Percentiles rank a stretch among this genome's conserved stretches.
phyloP scores from a whole-genome alignment of 148 eudicot species.

The Drosera capensis region DNA sequence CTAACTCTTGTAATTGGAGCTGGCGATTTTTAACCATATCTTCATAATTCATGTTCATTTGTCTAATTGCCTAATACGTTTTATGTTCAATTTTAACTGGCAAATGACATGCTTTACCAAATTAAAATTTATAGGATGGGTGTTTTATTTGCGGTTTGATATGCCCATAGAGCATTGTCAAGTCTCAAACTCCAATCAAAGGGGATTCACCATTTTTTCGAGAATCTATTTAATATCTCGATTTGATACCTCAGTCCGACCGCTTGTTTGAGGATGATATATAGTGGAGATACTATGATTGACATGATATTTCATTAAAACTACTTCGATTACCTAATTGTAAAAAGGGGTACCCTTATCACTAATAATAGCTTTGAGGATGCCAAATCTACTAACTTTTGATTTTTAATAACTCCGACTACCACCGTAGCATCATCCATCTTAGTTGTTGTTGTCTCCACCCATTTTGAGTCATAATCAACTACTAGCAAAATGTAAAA shows the following conservation, averaged over 20 bases:
- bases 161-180: not conserved
- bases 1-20: no score
- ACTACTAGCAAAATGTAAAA: not conserved
- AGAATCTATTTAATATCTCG: not conserved
- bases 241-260: not conserved
- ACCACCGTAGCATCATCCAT: not conserved
- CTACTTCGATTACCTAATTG: not conserved
- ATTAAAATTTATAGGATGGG: not conserved
- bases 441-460: not conserved
- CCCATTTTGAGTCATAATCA: not conserved
- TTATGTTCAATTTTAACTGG: not conserved
- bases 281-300: not conserved
- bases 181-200: not conserved
- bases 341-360: not conserved
- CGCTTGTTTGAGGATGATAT: conserved; percentile 2
- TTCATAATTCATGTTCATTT: no score
- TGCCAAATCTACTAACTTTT: not conserved
- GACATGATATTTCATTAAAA: not conserved
- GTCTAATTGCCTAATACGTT: not conserved
- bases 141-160: not conserved
- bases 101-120: not conserved
- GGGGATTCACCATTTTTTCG: not conserved
- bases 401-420: not conserved
- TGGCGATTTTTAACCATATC: no score
- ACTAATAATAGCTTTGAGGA: not conserved